phyloP scores from a whole-genome alignment of 163 green algal genomes.

The Chloromonas sp. region DNA sequence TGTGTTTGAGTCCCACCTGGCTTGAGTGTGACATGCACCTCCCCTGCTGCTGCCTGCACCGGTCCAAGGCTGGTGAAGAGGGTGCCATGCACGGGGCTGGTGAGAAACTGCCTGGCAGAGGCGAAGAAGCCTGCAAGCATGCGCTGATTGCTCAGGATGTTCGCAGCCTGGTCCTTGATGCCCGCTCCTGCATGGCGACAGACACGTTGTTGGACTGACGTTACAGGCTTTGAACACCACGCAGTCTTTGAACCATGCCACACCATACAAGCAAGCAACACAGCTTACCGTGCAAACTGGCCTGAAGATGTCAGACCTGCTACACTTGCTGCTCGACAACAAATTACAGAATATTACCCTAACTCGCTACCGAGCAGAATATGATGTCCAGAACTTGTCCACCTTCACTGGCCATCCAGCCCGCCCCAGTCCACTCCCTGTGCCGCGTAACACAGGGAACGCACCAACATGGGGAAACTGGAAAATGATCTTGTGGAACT shows the following conservation, averaged over 20 bases:
- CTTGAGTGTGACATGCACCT: not conserved
- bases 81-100: not conserved
- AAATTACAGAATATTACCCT: too few species aligned
- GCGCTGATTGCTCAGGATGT: constrained; percentile 17
- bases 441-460: not conserved
- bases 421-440: not conserved
- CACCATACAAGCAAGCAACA: not conserved
- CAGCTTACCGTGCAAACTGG: not conserved
- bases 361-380: too few species aligned
- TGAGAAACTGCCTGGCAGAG: not conserved
- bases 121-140: constrained; percentile 14
- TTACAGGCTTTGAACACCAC: not conserved
- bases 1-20: not conserved
- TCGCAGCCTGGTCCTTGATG: constrained; percentile 15
- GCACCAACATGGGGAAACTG: constrained; percentile 12
- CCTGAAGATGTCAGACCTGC: too few species aligned
- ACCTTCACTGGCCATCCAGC: not conserved
- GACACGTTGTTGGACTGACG: not conserved
- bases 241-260: not conserved
- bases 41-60: not conserved
- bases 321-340: too few species aligned
- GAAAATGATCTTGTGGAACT: constrained; percentile 10
- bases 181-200: constrained; percentile 2
- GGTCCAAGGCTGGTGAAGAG: not conserved
- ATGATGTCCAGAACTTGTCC: too few species aligned